Evolutionary conservation across 1,139 yeast genomes (phyloP).

Genomic region (Pneumocystis oryctolagi): DNA sequence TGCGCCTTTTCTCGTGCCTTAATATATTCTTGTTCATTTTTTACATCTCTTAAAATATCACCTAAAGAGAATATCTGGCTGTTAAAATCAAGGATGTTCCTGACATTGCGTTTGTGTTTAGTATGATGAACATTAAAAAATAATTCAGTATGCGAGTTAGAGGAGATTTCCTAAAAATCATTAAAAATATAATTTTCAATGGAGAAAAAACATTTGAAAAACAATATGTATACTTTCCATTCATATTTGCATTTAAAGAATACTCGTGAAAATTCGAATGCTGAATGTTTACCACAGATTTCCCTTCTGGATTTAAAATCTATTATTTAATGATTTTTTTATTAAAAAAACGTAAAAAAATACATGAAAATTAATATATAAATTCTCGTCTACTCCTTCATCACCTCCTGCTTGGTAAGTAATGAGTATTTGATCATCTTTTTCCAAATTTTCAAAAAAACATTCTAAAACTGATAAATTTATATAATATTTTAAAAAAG

Average conservation of each 20-base stretch:
- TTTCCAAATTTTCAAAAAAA: conserved; percentile 67
- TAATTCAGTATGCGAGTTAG: conserved; percentile 65
- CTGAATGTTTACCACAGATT: conserved; percentile 36
- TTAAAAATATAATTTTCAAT: neutral
- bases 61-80: conserved; percentile 65
- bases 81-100: neutral
- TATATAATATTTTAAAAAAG: neutral
- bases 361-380: conserved; percentile 40
- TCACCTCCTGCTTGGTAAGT: conserved; percentile 91
- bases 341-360: neutral
- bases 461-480: conserved; percentile 31
- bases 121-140: conserved; percentile 93
- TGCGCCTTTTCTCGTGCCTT: conserved; percentile 95
- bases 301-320: conserved; percentile 42
- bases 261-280: conserved; percentile 68
- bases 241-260: conserved; percentile 43
- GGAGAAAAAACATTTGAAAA: conserved; percentile 68
- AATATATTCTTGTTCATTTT: conserved; percentile 75
- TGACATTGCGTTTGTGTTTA: conserved; percentile 31
- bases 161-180: conserved; percentile 19
- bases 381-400: conserved; percentile 29
- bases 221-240: conserved; percentile 77
- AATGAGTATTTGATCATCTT: conserved; percentile 75
- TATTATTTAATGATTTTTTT: conserved; percentile 14
- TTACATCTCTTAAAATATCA: conserved; percentile 69